Evolutionary conservation across 148 eudicot species (phyloP).

Genomic region (Mesembryanthemum crystallinum): DNA sequence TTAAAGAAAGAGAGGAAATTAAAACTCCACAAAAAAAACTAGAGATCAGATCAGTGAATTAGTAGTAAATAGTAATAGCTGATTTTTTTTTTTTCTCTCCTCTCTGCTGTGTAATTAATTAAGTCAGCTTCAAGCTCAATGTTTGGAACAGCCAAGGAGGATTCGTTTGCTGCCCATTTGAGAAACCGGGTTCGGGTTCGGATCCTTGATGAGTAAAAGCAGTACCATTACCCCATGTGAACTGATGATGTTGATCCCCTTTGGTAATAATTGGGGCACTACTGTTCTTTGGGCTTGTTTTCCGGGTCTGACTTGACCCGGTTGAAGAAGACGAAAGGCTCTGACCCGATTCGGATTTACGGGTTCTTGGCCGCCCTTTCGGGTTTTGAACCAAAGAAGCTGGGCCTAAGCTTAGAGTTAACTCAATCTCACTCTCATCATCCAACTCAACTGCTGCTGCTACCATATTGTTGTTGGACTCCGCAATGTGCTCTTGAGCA

Average conservation of each 20-base stretch:
- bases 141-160: constrained; percentile 70
- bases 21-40: constrained; percentile 16
- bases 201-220: constrained; percentile 28
- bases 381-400: constrained; percentile 22
- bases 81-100: not conserved
- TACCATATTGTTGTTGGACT: constrained; percentile 18
- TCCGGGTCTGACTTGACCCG: constrained; percentile 44
- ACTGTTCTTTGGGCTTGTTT: constrained; percentile 22
- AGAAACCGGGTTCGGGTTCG: constrained; percentile 28
- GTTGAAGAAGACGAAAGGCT: constrained; percentile 68
- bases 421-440: constrained; percentile 66
- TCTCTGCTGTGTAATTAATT: not conserved
- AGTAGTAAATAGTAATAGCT: not conserved
- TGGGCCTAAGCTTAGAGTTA: constrained; percentile 81
- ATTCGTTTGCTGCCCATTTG: constrained; percentile 27
- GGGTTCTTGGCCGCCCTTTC: constrained; percentile 29
- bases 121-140: constrained; percentile 60
- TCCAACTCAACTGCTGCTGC: constrained; percentile 23
- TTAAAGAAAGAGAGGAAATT: not conserved
- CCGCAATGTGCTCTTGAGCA: constrained; percentile 24
- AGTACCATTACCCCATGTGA: constrained; percentile 25
- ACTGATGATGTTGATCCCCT: constrained; percentile 19
- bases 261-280: not conserved
- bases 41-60: constrained; percentile 5
- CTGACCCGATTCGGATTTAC: constrained; percentile 35